These are phyloP conservation scores for Trypanosoma congolense DNA, from an alignment of 208 protist species.

Conservation along the genomic window DNA sequence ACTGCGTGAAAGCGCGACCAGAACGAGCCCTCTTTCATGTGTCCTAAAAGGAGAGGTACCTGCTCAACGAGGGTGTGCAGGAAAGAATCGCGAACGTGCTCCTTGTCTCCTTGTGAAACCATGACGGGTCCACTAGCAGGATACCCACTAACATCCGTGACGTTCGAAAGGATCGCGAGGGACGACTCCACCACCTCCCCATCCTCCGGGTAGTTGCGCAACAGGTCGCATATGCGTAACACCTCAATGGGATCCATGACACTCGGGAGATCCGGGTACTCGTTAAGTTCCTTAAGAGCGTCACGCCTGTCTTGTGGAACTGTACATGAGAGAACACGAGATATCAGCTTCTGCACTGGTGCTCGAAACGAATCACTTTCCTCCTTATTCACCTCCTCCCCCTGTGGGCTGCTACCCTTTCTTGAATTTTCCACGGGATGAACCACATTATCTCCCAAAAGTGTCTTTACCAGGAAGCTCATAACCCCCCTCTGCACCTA, in stretches of 20 bases:
- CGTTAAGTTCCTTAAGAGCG: slow-evolving; percentile 48
- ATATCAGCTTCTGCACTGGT: slow-evolving; percentile 52
- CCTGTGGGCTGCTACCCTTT: too few relatives aligned
- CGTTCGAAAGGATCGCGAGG: slow-evolving; percentile 43
- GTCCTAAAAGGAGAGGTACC: slow-evolving; percentile 43
- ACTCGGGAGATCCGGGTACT: slow-evolving; percentile 48
- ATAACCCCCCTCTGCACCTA: slow-evolving; percentile 36
- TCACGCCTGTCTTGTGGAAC: slow-evolving; percentile 81
- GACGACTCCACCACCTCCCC: slow-evolving; percentile 33
- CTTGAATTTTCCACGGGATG: slow-evolving; percentile 33
- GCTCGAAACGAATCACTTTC: slow-evolving; percentile 4
- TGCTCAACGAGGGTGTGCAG: slow-evolving; percentile 36
- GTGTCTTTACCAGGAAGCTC: slow-evolving; percentile 68
- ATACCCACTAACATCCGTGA: slow-evolving; percentile 50
- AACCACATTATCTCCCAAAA: slow-evolving; percentile 77
- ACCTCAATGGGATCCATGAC: slow-evolving; percentile 40
- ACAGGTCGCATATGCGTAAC: slow-evolving; percentile 31
- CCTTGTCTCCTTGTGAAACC: slow-evolving; percentile 32
- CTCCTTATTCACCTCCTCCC: neutral
- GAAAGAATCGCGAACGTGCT: slow-evolving; percentile 42
- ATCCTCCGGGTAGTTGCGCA: slow-evolving; percentile 34
- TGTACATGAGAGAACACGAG: slow-evolving; percentile 67
- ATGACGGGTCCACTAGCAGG: slow-evolving; percentile 19
- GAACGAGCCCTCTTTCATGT: slow-evolving; percentile 26
- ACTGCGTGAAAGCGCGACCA: slow-evolving; percentile 56